A percentile compares a stretch with the other conserved stretches of the same genome.
These are phyloP conservation scores for Entonaema liquescens DNA, from an alignment of 495 filamentous ascomycete genomes.

Conservation along the genomic window DNA sequence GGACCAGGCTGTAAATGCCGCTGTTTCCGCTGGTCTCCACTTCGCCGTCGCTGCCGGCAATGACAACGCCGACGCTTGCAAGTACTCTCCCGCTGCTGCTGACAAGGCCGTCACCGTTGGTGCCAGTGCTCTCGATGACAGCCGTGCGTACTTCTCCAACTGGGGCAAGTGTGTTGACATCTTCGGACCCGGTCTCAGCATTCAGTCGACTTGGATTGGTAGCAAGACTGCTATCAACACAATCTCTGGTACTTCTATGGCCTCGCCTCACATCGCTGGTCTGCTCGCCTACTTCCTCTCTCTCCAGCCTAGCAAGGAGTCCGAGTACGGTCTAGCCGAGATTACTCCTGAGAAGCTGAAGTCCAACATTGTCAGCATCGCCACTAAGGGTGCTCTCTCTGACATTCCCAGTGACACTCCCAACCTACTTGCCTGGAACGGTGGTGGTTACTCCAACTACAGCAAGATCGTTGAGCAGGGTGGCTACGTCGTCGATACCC, in stretches of 20 bases:
- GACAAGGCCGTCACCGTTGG: slow-evolving; percentile 95
- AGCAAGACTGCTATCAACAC: slow-evolving; percentile 94
- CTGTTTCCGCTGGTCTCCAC: slow-evolving; percentile 88
- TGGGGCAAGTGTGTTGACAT: slow-evolving; percentile 99
- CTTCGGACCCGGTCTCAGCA: slow-evolving; percentile 97
- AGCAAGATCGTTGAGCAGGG: slow-evolving; percentile 78
- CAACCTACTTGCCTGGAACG: slow-evolving; percentile 97
- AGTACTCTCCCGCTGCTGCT: slow-evolving; percentile 97
- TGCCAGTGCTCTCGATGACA: slow-evolving; percentile 90
- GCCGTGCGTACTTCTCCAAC: slow-evolving; percentile 99
- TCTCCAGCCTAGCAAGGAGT: slow-evolving; percentile 87
- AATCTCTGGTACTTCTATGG: slow-evolving; percentile 99
- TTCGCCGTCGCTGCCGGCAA: slow-evolving; percentile 99
- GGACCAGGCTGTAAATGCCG: slow-evolving; percentile 92
- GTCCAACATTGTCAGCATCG: slow-evolving; percentile 82
- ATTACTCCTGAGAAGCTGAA: slow-evolving; percentile 96
- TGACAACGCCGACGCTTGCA: slow-evolving; percentile 98
- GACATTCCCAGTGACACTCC: slow-evolving; percentile 87
- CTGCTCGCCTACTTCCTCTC: slow-evolving; percentile 98
- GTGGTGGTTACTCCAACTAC: slow-evolving; percentile 93
- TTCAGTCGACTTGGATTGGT: slow-evolving; percentile 97
- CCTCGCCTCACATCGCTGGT: slow-evolving; percentile 95
- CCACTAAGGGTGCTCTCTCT: slow-evolving; percentile 78
- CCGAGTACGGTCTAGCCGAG: slow-evolving; percentile 84
- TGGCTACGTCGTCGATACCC: slow-evolving; percentile 59